Evolutionary conservation across 768 basidiomycete genomes (phyloP).

Genomic region (Suillus decipiens): DNA sequence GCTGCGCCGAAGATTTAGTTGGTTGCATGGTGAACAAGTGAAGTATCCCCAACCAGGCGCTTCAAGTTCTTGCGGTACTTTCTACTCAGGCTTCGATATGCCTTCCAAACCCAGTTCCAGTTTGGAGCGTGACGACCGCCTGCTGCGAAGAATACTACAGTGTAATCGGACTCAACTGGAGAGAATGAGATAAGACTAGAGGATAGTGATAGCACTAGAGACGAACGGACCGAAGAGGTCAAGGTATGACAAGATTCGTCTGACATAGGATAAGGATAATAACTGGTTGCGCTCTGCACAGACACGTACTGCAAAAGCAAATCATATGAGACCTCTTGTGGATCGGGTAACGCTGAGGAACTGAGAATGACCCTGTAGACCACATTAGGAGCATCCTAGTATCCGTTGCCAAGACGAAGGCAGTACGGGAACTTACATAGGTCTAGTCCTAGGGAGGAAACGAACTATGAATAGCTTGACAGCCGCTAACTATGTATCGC

Average conservation of each 20-base stretch:
- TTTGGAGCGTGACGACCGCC: conserved; percentile 72
- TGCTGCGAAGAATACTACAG: conserved; percentile 84
- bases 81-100: conserved; percentile 75
- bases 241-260: conserved; percentile 76
- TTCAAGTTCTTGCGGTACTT: conserved; percentile 91
- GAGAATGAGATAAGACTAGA: conserved; percentile 10
- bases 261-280: conserved; percentile 30
- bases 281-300: conserved; percentile 11
- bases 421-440: conserved; percentile 60
- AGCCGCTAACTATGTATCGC: conserved; percentile 4
- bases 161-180: conserved; percentile 86
- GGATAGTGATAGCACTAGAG: neutral
- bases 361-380: conserved; percentile 75
- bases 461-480: conserved; percentile 8
- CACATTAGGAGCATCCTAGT: conserved; percentile 6
- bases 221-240: conserved; percentile 77
- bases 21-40: conserved; percentile 12
- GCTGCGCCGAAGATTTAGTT: conserved; percentile 41
- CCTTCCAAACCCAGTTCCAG: conserved; percentile 94
- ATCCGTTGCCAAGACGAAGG: neutral
- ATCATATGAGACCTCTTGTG: conserved; percentile 75
- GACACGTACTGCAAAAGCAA: conserved; percentile 64
- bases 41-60: conserved; percentile 55
- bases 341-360: conserved; percentile 83
- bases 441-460: conserved; percentile 63